Conservation (phyloP, 225 moss, liverwort and hornwort genomes). For the Anthoceros angustus region DNA sequence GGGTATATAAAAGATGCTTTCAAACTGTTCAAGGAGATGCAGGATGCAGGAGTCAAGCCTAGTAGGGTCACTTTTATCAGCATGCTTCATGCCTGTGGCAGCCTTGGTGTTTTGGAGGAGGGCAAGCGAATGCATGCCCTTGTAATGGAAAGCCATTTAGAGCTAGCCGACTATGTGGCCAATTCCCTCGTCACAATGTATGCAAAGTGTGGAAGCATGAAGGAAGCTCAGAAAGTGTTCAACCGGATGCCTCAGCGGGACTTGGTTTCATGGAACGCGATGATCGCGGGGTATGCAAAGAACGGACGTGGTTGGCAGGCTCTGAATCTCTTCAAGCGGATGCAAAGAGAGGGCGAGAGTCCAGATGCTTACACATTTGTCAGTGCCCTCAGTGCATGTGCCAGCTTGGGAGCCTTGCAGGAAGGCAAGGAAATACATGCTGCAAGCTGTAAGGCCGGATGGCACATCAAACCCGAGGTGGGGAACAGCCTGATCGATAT, state of each 20-base stretch:
- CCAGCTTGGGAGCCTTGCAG: background rate
- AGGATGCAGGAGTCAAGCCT: background rate
- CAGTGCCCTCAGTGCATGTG: background rate
- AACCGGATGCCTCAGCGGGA: background rate
- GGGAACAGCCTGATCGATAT: constrained; percentile 3
- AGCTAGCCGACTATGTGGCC: background rate
- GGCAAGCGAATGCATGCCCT: constrained; percentile 2
- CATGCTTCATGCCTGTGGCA: background rate
- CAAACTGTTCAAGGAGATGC: background rate
- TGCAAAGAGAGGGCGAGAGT: background rate
- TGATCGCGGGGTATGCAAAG: constrained; percentile 2
- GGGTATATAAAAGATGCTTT: constrained; percentile 5
- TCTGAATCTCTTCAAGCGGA: constrained; percentile 1
- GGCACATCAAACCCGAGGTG: background rate
- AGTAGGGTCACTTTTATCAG: background rate
- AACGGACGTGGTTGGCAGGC: background rate
- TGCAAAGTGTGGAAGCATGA: constrained; percentile 1
- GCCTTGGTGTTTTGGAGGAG: background rate
- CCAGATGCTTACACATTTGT: constrained; percentile 4
- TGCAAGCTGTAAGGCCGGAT: background rate
- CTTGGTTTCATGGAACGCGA: background rate
- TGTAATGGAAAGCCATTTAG: background rate
- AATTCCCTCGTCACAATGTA: background rate
- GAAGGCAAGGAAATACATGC: background rate
- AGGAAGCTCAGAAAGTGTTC: background rate